Evolutionary conservation across 257 asterid genomes (phyloP).

Genomic region (Henckelia pumila): DNA sequence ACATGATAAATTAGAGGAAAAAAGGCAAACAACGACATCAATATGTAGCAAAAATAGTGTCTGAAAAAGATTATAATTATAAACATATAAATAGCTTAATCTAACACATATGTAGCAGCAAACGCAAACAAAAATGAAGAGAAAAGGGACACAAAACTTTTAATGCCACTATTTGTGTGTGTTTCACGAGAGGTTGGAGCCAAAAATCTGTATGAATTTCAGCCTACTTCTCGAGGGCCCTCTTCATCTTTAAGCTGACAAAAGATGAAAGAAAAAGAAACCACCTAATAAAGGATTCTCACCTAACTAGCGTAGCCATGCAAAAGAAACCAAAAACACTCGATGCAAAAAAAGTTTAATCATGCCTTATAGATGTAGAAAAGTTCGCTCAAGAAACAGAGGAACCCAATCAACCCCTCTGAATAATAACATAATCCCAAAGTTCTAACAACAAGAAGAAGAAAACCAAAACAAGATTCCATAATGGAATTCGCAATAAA

Average conservation of each 20-base stretch:
- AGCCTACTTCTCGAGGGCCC: neutral
- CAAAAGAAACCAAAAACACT: slow-evolving; percentile 30
- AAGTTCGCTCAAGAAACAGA: slow-evolving; percentile 18
- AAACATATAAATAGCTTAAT: neutral
- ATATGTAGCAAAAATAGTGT: neutral
- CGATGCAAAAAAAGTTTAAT: slow-evolving; percentile 21
- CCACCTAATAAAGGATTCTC: slow-evolving; percentile 35
- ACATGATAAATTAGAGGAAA: neutral
- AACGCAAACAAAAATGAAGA: slow-evolving; percentile 12
- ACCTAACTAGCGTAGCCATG: slow-evolving; percentile 42
- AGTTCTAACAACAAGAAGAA: slow-evolving; percentile 8
- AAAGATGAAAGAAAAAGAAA: slow-evolving; percentile 21
- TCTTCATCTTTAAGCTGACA: slow-evolving; percentile 32
- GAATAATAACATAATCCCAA: slow-evolving; percentile 5
- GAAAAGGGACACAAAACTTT: slow-evolving; percentile 28
- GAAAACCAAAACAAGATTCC: neutral
- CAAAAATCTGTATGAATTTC: slow-evolving; percentile 35
- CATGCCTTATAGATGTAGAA: slow-evolving; percentile 17
- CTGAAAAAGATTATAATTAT: neutral
- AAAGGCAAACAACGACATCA: slow-evolving; percentile 9
- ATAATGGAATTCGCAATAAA: slow-evolving; percentile 13
- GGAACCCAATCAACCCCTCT: slow-evolving; percentile 20
- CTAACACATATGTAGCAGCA: neutral
- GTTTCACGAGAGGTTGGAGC: slow-evolving; percentile 41
- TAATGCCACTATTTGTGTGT: slow-evolving; percentile 25